Base-by-base conservation (phyloP, 2,329 filamentous ascomycete species). In the Ophiostoma piceae region DNA sequence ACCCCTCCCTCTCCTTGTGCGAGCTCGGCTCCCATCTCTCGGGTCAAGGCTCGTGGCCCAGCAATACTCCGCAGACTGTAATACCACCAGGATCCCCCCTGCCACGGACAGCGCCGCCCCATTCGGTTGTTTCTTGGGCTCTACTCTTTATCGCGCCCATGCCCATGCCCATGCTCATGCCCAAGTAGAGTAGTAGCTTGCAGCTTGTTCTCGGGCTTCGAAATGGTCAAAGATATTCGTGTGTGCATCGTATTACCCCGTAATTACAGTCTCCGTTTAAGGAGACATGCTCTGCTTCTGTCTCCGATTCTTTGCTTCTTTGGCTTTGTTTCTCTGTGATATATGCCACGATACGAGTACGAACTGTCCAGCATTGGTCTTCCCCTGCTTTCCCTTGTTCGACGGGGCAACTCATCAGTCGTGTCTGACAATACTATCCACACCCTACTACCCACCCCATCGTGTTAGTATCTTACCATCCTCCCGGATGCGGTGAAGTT, bases 1-100 rank as follows among this genome's bases (percentile, higher is more conserved):
- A 35, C 65, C 68, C 68, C 62, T 32, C 51, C 64, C n/a, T 57
- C 22, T 57, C 37, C 62, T 68, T 69, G 70, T 69, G 68, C 35
- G 68, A 69, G 67, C 67, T 73, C 72, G 72, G 72, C 71, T 73
- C 72, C 72, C 71, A 69, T 69, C 68, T 70, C 68, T 73, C 71
- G 72, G 71, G 71, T 71, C 68, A 57, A 57, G 51, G 51, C 51
- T 57, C 51, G 51, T 57, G 51, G 51, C 51, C 43, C 43, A 47
- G 43, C 43, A 60, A 60, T 60, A 60, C 54, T 60, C 54, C 54
- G 54, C 26, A 60, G 54, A 29, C 43, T n/a, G n/a, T 32, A n/a
- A 51, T 51, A 51, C 57, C 39, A 32, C 66, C 39, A 67, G 41
- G 64, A 35, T 29, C 32, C 57, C 66, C 69, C 39, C 37, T 69